A percentile compares a stretch with the other conserved stretches of the same genome.
Conservation (phyloP, 208 protist genomes). For the Crithidia thermophila region DNA sequence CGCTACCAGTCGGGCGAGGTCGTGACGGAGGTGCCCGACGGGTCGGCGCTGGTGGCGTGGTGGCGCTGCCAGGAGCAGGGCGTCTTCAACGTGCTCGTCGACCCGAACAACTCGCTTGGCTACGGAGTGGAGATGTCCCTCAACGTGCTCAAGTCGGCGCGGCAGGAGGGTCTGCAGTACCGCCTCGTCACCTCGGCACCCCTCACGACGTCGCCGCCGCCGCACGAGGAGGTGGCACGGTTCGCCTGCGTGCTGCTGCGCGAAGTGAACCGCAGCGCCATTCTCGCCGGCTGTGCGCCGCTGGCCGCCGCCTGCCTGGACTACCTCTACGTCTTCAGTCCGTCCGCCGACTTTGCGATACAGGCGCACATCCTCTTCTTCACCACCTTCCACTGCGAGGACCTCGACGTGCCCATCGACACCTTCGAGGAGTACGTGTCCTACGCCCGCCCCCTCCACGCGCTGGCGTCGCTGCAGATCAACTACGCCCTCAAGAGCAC, state of each 20-base stretch:
- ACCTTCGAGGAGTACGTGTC: constrained; percentile 88
- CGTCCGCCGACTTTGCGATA: constrained; percentile 65
- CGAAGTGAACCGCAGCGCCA: constrained; percentile 80
- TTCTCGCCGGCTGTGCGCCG: constrained; percentile 74
- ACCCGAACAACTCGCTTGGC: constrained; percentile 69
- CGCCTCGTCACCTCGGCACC: constrained; percentile 48
- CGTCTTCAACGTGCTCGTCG: constrained; percentile 73
- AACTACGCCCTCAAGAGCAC: constrained; percentile 86
- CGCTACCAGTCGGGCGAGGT: constrained; percentile 63
- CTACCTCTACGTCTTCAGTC: constrained; percentile 82
- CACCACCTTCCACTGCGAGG: constrained; percentile 78
- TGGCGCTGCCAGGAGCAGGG: constrained; percentile 78
- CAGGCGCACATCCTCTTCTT: constrained; percentile 85
- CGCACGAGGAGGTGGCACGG: constrained; percentile 67
- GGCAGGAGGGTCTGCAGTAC: constrained; percentile 77
- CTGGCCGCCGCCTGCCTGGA: constrained; percentile 84
- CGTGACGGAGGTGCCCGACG: constrained; percentile 64
- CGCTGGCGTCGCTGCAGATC: constrained; percentile 69
- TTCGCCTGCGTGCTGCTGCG: constrained; percentile 77
- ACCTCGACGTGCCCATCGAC: constrained; percentile 77
- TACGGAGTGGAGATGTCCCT: constrained; percentile 76
- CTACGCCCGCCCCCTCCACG: constrained; percentile 78
- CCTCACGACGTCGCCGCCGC: constrained; percentile 44
- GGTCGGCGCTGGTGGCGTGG: constrained; percentile 72
- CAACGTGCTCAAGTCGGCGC: constrained; percentile 62